A percentile compares a stretch with the other conserved stretches of the same genome.
Evolutionary conservation across 176 grass and related monocot species (phyloP).

Genomic region (Secale cereale): DNA sequence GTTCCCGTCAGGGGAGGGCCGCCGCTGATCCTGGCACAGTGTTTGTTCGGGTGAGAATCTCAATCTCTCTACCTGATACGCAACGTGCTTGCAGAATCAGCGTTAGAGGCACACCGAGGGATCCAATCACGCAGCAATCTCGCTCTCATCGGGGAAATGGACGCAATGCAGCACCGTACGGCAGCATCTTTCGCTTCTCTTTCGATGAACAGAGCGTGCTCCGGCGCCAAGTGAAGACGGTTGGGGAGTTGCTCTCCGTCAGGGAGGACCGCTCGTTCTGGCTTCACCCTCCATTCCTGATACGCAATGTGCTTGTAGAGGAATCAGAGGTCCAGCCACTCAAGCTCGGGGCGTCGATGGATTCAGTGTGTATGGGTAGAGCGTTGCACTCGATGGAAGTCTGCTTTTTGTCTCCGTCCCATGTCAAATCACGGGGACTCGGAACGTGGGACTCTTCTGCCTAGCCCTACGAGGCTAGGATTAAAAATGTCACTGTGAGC

Average conservation of each 20-base stretch:
- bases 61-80: neutral
- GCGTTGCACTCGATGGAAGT: neutral
- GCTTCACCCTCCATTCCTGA: too few relatives aligned
- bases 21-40: neutral
- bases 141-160: neutral
- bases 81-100: neutral
- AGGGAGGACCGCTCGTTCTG: neutral
- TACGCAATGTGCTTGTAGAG: neutral
- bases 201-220: neutral
- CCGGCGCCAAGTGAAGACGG: neutral
- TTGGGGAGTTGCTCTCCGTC: neutral
- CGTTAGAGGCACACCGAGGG: too few relatives aligned
- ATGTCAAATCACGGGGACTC: constrained; percentile 6
- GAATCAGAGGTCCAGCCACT: too few relatives aligned
- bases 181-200: neutral
- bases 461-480: neutral
- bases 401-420: neutral
- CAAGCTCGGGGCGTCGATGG: too few relatives aligned
- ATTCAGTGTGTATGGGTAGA: neutral
- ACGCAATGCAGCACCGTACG: neutral
- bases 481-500: neutral
- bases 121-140: neutral
- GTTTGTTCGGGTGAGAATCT: neutral
- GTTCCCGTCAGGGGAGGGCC: neutral
- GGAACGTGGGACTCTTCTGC: constrained; percentile 6